Conservation (phyloP, 2,329 filamentous ascomycete species). For the Fusarium sp. region DNA sequence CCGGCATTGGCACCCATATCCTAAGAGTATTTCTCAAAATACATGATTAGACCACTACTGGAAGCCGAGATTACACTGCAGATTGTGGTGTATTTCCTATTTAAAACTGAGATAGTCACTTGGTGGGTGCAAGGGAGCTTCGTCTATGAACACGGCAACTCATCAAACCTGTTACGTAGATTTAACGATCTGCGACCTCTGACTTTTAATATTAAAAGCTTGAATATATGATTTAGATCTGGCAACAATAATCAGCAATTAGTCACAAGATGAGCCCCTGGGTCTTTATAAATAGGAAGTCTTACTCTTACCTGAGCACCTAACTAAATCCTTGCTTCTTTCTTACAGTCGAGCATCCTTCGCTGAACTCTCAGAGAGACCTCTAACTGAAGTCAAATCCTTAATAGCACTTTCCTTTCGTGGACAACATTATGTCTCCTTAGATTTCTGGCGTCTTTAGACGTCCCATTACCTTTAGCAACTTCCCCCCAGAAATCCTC, state of each 20-base stretch:
- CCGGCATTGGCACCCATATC: too few species aligned
- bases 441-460: not conserved
- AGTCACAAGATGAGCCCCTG: not conserved
- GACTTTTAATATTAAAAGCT: not conserved
- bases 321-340: not conserved
- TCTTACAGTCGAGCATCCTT: too few species aligned
- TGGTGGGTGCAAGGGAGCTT: too few species aligned
- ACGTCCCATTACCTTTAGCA: not conserved
- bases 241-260: not conserved
- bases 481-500: not conserved
- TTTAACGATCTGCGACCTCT: too few species aligned
- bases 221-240: not conserved
- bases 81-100: accelerated
- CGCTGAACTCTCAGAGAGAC: not conserved
- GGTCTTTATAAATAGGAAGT: too few species aligned
- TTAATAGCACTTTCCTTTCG: not conserved
- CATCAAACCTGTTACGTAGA: too few species aligned
- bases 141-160: too few species aligned
- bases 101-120: too few species aligned
- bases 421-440: not conserved
- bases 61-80: accelerated
- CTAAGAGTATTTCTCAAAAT: too few species aligned
- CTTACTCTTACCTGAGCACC: not conserved
- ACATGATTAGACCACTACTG: too few species aligned
- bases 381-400: not conserved